Conservation (phyloP, 2,329 filamentous ascomycete genomes). For the Alternaria sp. region DNA sequence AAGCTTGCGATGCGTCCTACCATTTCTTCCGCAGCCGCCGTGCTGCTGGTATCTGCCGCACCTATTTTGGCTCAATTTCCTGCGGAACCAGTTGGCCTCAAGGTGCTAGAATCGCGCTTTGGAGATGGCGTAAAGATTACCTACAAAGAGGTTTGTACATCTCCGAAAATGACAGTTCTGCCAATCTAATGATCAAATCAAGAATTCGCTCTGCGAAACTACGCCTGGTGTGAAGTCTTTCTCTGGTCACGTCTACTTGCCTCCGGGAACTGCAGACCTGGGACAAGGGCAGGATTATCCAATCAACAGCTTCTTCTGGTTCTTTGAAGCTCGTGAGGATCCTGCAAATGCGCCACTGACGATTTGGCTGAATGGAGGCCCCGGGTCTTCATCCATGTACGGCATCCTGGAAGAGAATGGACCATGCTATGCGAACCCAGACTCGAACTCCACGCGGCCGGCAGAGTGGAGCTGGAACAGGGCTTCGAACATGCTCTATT, state of each 20-base stretch:
- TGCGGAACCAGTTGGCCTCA: constrained; percentile 18
- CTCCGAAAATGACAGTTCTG: background rate
- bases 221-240: constrained; percentile 62
- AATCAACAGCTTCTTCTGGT: constrained; percentile 51
- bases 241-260: constrained; percentile 57
- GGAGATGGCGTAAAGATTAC: constrained; percentile 33
- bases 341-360: constrained; percentile 61
- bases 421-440: constrained; percentile 56
- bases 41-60: constrained; percentile 16
- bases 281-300: constrained; percentile 32
- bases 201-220: constrained; percentile 61
- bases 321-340: constrained; percentile 62
- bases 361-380: constrained; percentile 59
- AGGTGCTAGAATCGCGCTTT: constrained; percentile 29
- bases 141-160: constrained; percentile 33
- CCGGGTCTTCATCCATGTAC: constrained; percentile 53
- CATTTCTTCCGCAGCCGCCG: constrained; percentile 1
- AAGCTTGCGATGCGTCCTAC: constrained; percentile 11
- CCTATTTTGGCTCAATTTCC: constrained; percentile 24
- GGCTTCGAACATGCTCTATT: constrained; percentile 62
- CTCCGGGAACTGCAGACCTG: constrained; percentile 25
- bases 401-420: constrained; percentile 57
- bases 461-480: constrained; percentile 29
- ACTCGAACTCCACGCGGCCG: constrained; percentile 17
- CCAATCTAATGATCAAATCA: background rate